Evolutionary conservation across 306 rosid species (phyloP).

Genomic region (Quercus rubra): DNA sequence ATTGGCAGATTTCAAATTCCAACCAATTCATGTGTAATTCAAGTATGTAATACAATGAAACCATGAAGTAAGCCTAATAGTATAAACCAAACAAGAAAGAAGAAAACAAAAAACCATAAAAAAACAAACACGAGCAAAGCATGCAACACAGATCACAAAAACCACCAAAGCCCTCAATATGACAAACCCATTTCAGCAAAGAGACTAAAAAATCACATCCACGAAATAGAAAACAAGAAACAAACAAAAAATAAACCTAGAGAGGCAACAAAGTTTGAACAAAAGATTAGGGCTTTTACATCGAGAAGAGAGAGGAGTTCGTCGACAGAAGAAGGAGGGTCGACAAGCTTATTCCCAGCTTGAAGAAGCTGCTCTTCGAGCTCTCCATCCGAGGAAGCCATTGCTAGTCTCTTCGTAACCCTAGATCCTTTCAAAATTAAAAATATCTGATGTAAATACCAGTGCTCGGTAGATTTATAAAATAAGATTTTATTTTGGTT

Average conservation of each 20-base stretch:
- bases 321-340: conserved; percentile 66
- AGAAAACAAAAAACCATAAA: not conserved
- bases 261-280: not conserved
- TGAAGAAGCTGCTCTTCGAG: conserved; percentile 60
- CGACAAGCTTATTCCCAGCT: conserved; percentile 66
- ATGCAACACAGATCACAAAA: conserved; percentile 15
- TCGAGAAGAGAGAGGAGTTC: conserved; percentile 73
- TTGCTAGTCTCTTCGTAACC: conserved; percentile 20
- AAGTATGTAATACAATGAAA: not conserved
- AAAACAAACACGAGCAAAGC: not conserved
- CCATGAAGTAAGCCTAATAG: not conserved
- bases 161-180: not conserved
- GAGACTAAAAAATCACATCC: not conserved
- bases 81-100: not conserved
- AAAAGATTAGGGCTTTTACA: conserved; percentile 37
- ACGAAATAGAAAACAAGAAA: not conserved
- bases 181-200: conserved; percentile 2
- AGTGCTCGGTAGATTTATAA: not conserved
- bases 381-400: conserved; percentile 58
- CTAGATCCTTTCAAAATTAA: conserved; percentile 43
- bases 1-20: not conserved
- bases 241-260: not conserved
- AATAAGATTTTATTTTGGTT: not conserved
- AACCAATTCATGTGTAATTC: not conserved
- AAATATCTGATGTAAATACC: not conserved